phyloP scores from a whole-genome alignment of 352 stramenopile species.

The Peronospora destructor region DNA sequence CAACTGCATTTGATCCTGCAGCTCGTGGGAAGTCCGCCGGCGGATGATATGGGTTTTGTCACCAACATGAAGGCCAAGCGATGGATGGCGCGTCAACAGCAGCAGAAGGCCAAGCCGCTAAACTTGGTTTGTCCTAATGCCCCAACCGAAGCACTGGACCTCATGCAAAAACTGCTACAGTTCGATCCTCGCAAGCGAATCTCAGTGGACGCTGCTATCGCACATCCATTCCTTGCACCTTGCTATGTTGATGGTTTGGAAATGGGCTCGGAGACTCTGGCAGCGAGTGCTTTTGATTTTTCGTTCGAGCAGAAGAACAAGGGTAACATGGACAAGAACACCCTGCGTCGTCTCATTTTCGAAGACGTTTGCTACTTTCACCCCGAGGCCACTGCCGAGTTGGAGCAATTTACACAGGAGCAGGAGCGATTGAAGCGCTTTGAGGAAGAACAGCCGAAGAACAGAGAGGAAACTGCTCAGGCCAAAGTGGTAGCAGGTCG shows the following conservation, averaged over 20 bases:
- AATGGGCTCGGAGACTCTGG: constrained; percentile 30
- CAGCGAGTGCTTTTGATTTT: constrained; percentile 62
- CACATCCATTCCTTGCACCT: constrained; percentile 66
- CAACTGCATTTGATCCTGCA: constrained; percentile 87
- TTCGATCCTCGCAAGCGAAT: constrained; percentile 86
- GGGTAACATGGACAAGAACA: constrained; percentile 66
- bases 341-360: constrained; percentile 75
- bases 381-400: constrained; percentile 52
- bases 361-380: constrained; percentile 84
- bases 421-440: constrained; percentile 34
- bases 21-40: constrained; percentile 52
- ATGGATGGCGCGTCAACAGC: constrained; percentile 72
- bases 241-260: constrained; percentile 53
- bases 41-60: constrained; percentile 70
- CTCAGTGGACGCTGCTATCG: constrained; percentile 63
- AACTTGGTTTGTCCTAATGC: constrained; percentile 48
- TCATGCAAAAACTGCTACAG: constrained; percentile 79
- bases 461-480: constrained; percentile 22
- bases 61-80: constrained; percentile 80
- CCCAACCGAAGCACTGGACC: constrained; percentile 60
- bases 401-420: constrained; percentile 46
- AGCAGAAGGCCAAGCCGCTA: constrained; percentile 47
- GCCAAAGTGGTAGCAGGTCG: constrained; percentile 4
- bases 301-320: constrained; percentile 67
- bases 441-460: constrained; percentile 23